These are phyloP conservation scores for Ceratocystis albifundus DNA, from an alignment of 2,329 filamentous ascomycete species.

Conservation along the genomic window DNA sequence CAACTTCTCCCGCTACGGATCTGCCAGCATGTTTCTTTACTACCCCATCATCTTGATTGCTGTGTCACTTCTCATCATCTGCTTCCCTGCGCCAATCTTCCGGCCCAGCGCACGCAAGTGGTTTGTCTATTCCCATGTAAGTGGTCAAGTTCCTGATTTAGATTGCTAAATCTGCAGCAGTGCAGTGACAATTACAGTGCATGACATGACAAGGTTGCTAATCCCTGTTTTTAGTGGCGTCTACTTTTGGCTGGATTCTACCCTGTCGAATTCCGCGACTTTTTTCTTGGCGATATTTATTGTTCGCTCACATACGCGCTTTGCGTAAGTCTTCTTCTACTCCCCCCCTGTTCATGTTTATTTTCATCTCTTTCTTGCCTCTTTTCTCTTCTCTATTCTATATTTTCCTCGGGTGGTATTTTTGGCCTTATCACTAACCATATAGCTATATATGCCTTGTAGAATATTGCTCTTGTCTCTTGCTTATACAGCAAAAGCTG, in stretches of 20 bases:
- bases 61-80: constrained; percentile 54
- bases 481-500: constrained; percentile 78
- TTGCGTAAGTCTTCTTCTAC: constrained; percentile 22
- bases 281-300: constrained; percentile 95
- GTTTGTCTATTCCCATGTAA: constrained; percentile 77
- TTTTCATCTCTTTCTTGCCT: constrained; percentile 14
- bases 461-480: constrained; percentile 90
- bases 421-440: background rate
- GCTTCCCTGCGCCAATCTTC: constrained; percentile 62
- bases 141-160: constrained; percentile 31
- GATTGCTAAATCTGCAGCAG: background rate
- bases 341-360: background rate
- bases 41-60: constrained; percentile 73
- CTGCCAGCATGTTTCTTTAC: constrained; percentile 62
- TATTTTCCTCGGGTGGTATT: background rate
- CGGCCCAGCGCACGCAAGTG: constrained; percentile 69
- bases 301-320: constrained; percentile 83
- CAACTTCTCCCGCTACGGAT: constrained; percentile 65
- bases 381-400: constrained; percentile 25
- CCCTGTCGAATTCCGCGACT: constrained; percentile 91
- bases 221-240: constrained; percentile 48
- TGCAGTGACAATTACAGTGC: constrained; percentile 2
- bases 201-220: background rate
- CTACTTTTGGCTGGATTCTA: constrained; percentile 75
- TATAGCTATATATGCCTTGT: background rate